Evolutionary conservation across 2,329 filamentous ascomycete species (phyloP).

Genomic region (Alternaria consortialis): DNA sequence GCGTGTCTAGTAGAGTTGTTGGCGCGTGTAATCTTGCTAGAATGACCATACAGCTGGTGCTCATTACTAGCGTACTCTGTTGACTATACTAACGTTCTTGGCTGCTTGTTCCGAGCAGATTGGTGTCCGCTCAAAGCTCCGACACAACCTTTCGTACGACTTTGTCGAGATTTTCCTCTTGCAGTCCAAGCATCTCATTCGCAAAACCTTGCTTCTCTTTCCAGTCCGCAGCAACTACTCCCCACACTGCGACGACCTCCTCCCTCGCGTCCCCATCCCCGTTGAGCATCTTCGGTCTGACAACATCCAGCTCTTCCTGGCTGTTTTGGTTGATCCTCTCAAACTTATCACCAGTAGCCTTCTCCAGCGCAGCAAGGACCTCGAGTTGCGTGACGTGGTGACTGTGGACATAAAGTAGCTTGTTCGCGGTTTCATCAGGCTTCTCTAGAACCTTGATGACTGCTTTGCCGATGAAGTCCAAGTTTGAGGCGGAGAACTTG

Average conservation of each 20-base stretch:
- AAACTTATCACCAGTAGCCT: slow-evolving; percentile 62
- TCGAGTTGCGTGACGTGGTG: slow-evolving; percentile 68
- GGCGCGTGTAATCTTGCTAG: no score
- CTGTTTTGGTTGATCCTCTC: slow-evolving; percentile 55
- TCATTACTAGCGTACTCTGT: neutral
- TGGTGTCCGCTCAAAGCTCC: slow-evolving; percentile 3
- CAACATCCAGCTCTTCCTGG: slow-evolving; percentile 34
- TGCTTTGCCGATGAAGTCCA: slow-evolving; percentile 63
- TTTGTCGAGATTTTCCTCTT: slow-evolving; percentile 44
- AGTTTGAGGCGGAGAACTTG: slow-evolving; percentile 62
- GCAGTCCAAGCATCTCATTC: slow-evolving; percentile 43
- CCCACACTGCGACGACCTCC: slow-evolving; percentile 47
- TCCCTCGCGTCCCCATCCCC: slow-evolving; percentile 44
- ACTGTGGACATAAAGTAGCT: slow-evolving; percentile 66
- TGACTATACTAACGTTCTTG: neutral
- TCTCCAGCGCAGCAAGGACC: slow-evolving; percentile 64
- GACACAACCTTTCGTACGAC: slow-evolving; percentile 38
- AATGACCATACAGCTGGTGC: no score
- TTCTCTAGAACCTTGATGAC: slow-evolving; percentile 61
- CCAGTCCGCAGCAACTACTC: slow-evolving; percentile 48
- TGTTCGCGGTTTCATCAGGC: slow-evolving; percentile 61
- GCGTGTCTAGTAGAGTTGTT: neutral
- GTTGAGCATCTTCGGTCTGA: slow-evolving; percentile 44
- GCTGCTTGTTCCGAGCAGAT: neutral
- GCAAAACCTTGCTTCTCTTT: slow-evolving; percentile 41